Base-by-base conservation (phyloP, 2,329 filamentous ascomycete genomes). In the Fusarium floridanum region DNA sequence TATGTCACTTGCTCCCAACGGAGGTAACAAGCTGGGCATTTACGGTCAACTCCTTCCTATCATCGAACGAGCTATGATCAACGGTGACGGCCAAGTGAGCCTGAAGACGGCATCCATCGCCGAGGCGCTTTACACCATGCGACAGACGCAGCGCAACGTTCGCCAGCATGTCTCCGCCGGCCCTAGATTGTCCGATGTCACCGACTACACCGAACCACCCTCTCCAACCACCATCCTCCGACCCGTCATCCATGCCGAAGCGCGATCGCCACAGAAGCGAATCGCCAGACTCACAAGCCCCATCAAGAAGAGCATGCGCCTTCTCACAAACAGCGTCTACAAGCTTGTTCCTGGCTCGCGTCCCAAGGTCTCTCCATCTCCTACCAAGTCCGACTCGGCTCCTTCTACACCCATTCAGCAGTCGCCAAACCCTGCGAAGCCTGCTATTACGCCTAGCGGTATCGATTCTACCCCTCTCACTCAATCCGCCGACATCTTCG, bases 261-360 rank as follows among this genome's bases (percentile, higher is more conserved):
- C 76, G 45, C 76, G 73, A 59, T 83, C 81, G 6, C 82, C 82
- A 1, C 78, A 75, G 22, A 83, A 83, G 76, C 76, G 76, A 41
- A 67, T 76, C 32, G 70, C 77, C 27, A 74, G 75, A n/a, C 77
- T 79, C 14, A 72, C 73, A 3, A 80, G 69, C 48, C 80, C 80
- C 8, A 68, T 81, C 60, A 78, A 78, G 74, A 72, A 61, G 50
- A 72, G 70, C 10, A 62, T 77, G 22, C 74, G 69, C 36, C 80
- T 79, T 27, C 64, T 83, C 59, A 77, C 74, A n/a, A 76, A 79
- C 37, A 77, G 74, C 4, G 76, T 82, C 27, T 70, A 82, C 66
- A 78, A 76, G 65, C 74, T 83, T 48, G 27, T 76, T n/a, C 82
- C 82, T 16, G 70, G 68, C 9, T 39, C 73, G 5, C 76, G 68